Conservation (phyloP, 2,329 filamentous ascomycete genomes). For the Gyromitra esculenta region DNA sequence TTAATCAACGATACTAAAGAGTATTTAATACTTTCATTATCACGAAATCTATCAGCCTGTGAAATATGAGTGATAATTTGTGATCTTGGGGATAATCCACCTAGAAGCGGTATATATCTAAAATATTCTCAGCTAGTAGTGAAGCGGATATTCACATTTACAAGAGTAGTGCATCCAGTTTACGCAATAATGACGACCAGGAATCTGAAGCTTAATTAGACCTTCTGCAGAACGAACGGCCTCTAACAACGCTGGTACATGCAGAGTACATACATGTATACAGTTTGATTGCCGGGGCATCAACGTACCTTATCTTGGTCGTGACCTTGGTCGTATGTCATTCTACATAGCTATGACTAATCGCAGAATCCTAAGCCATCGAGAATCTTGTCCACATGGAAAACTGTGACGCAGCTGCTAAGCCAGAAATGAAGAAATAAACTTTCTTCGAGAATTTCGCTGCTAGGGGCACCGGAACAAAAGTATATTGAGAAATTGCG, state of each 20-base stretch:
- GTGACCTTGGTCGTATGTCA: not conserved
- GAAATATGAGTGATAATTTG: constrained; percentile 21
- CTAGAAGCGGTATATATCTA: not conserved
- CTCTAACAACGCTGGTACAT: no score
- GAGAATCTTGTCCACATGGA: not conserved
- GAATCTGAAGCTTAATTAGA: no score
- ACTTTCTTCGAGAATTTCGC: not conserved
- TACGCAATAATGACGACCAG: no score
- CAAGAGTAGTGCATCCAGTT: no score
- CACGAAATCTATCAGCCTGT: not conserved
- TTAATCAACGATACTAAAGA: no score
- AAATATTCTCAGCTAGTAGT: not conserved
- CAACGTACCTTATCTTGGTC: not conserved
- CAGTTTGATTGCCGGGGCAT: not conserved
- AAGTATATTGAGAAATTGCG: not conserved
- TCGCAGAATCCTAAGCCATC: not conserved
- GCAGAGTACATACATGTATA: not conserved
- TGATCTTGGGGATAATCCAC: constrained; percentile 1
- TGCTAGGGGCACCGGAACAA: not conserved
- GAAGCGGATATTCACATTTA: not conserved
- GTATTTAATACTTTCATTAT: no score
- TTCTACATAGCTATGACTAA: not conserved
- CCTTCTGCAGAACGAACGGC: no score
- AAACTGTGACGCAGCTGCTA: not conserved
- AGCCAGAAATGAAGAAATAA: not conserved